These are phyloP conservation scores for Pythium rishiriense DNA, from an alignment of 352 stramenopile genomes.

Conservation along the genomic window DNA sequence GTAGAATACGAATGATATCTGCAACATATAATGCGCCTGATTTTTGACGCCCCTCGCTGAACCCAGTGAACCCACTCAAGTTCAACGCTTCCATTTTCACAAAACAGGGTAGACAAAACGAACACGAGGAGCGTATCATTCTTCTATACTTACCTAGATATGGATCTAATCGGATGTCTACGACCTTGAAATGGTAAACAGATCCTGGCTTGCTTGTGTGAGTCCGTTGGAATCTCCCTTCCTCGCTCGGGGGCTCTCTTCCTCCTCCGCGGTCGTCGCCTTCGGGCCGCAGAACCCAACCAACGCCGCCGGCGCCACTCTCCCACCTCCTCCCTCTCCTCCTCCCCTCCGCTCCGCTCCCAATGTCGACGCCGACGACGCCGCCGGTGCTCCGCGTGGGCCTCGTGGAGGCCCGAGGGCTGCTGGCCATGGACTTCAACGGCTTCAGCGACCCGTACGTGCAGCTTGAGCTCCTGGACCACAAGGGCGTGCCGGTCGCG, in stretches of 20 bases:
- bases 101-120: constrained; percentile 12
- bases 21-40: constrained; percentile 12
- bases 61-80: constrained; percentile 19
- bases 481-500: constrained; percentile 40
- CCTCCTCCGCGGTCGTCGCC: neutral
- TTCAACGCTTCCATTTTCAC: constrained; percentile 16
- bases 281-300: neutral
- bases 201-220: neutral
- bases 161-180: neutral
- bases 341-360: too few species aligned
- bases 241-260: neutral
- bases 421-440: constrained; percentile 66
- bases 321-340: neutral
- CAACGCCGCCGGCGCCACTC: neutral
- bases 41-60: constrained; percentile 7
- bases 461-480: constrained; percentile 52
- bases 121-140: neutral
- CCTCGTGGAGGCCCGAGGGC: constrained; percentile 53
- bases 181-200: neutral
- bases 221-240: neutral
- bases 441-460: constrained; percentile 79
- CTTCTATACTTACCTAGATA: neutral
- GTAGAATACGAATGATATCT: neutral
- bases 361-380: constrained; percentile 6
- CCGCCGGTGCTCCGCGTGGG: constrained; percentile 33